These are phyloP conservation scores for Calocybe gambosa DNA, from an alignment of 1,284 basidiomycete species.

Conservation along the genomic window DNA sequence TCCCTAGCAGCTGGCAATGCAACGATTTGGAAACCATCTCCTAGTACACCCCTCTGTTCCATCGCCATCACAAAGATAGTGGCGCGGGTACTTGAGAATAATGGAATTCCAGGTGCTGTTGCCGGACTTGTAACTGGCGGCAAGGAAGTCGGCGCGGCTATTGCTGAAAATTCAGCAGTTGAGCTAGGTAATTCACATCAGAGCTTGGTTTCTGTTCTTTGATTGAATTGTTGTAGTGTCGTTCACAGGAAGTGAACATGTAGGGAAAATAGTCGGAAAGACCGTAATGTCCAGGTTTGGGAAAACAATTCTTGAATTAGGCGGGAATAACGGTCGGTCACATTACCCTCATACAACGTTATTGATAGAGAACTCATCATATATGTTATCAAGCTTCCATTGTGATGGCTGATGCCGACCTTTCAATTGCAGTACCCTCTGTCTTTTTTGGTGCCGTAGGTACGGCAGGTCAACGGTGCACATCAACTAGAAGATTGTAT, in stretches of 20 bases:
- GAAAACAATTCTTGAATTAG: slow-evolving; percentile 84
- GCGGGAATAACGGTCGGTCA: slow-evolving; percentile 84
- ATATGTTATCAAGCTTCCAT: slow-evolving; percentile 60
- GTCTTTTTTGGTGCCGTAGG: slow-evolving; percentile 94
- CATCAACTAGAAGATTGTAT: slow-evolving; percentile 86
- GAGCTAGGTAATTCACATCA: slow-evolving; percentile 54
- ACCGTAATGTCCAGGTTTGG: slow-evolving; percentile 78
- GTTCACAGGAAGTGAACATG: slow-evolving; percentile 89
- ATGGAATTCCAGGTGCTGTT: slow-evolving; percentile 78
- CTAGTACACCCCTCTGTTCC: slow-evolving; percentile 80
- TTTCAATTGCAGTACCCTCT: slow-evolving; percentile 80
- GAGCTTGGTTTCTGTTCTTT: slow-evolving; percentile 1
- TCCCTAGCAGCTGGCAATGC: slow-evolving; percentile 89
- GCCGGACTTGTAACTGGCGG: slow-evolving; percentile 82
- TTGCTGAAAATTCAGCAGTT: slow-evolving; percentile 70
- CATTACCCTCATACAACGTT: slow-evolving; percentile 7
- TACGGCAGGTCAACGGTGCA: slow-evolving; percentile 93
- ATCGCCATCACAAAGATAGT: slow-evolving; percentile 88
- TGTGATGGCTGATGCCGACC: slow-evolving; percentile 90
- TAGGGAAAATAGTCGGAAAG: slow-evolving; percentile 81
- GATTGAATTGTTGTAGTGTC: slow-evolving; percentile 48
- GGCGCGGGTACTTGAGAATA: slow-evolving; percentile 72
- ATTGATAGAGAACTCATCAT: slow-evolving; percentile 15
- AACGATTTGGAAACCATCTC: slow-evolving; percentile 93
- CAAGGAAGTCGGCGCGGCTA: slow-evolving; percentile 71